Percentiles rank a stretch among this genome's conserved stretches.
phyloP scores from a whole-genome alignment of 2,329 filamentous ascomycete genomes.

The Chrysoporthe puriensis region DNA sequence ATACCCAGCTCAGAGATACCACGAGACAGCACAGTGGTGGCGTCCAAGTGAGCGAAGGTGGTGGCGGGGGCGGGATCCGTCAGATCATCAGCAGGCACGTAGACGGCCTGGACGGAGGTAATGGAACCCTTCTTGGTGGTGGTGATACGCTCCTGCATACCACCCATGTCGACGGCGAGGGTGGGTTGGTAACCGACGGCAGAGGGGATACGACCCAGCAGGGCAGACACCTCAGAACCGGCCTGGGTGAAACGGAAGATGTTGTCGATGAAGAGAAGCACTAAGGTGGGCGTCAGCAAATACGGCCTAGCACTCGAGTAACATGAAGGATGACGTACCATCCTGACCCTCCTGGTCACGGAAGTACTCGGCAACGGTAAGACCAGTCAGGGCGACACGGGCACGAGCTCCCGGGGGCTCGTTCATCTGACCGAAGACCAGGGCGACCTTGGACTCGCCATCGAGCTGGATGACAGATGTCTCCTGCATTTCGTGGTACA shows the following conservation, averaged over 20 bases:
- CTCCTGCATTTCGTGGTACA: slow-evolving; percentile 99
- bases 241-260: slow-evolving; percentile 99
- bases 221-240: slow-evolving; percentile 99
- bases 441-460: slow-evolving; percentile 97
- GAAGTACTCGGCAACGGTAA: slow-evolving; percentile 84
- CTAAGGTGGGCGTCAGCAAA: slow-evolving; percentile 43
- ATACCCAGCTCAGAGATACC: slow-evolving; percentile 99
- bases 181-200: slow-evolving; percentile 99
- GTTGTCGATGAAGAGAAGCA: slow-evolving; percentile 99
- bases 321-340: slow-evolving; percentile 54
- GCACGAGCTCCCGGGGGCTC: slow-evolving; percentile 99
- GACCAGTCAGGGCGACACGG: slow-evolving; percentile 96
- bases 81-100: slow-evolving; percentile 99
- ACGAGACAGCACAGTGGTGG: slow-evolving; percentile 99
- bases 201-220: slow-evolving; percentile 99
- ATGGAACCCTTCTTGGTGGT: slow-evolving; percentile 99
- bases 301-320: background rate
- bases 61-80: slow-evolving; percentile 99
- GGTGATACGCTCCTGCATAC: slow-evolving; percentile 99
- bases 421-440: slow-evolving; percentile 99
- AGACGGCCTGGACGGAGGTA: slow-evolving; percentile 99
- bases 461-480: slow-evolving; percentile 99
- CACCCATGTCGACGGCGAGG: slow-evolving; percentile 98
- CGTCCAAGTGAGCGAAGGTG: slow-evolving; percentile 99
- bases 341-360: slow-evolving; percentile 79